Evolutionary conservation across 768 basidiomycete genomes (phyloP).

Genomic region (Phanerochaete carnosa): DNA sequence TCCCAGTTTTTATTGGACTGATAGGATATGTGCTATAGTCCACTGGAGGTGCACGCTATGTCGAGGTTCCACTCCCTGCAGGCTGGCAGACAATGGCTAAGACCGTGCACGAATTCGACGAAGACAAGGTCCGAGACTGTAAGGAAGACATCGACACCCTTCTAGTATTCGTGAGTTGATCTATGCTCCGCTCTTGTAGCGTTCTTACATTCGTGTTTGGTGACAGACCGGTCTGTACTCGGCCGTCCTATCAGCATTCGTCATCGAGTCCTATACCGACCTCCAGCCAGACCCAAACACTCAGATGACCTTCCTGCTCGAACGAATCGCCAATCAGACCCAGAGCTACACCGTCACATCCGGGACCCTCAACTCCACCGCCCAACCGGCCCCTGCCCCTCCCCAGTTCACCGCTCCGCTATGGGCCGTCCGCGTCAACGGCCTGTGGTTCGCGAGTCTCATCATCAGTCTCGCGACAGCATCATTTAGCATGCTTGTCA

Average conservation of each 20-base stretch:
- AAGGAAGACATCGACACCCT: constrained; percentile 7
- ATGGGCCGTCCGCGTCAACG: constrained; percentile 5
- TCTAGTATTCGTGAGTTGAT: background rate
- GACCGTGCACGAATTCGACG: background rate
- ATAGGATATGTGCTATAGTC: no score
- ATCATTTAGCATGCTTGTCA: constrained; percentile 8
- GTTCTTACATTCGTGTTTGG: no score
- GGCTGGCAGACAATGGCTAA: constrained; percentile 3
- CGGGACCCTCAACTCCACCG: background rate
- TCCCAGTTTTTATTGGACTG: no score
- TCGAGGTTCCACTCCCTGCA: background rate
- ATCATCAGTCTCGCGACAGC: constrained; percentile 6
- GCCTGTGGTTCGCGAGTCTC: constrained; percentile 12
- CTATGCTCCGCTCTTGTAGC: no score
- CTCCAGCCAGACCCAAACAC: constrained; percentile 2
- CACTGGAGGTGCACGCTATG: background rate
- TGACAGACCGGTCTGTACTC: constrained; percentile 14
- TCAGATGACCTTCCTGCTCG: background rate
- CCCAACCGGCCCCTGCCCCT: no score
- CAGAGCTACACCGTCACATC: background rate
- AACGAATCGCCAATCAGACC: background rate
- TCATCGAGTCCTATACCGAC: constrained; percentile 9
- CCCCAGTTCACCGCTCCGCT: background rate
- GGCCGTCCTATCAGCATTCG: constrained; percentile 11
- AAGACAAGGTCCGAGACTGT: background rate